Conservation (phyloP, 805 yeast species). For the Candida maesae region DNA sequence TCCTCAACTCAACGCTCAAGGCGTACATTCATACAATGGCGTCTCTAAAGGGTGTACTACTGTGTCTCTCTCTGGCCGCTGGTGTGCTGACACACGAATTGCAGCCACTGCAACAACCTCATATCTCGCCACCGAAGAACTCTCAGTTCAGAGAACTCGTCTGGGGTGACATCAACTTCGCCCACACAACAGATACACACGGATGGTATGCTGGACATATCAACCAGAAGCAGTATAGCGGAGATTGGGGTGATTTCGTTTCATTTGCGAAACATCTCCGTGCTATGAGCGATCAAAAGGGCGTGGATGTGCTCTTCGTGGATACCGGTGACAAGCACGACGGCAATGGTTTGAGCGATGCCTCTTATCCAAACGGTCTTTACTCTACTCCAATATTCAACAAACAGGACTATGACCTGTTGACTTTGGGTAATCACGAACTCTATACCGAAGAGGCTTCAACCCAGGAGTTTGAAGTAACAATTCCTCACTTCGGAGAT, state of each 20-base stretch:
- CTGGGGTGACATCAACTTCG: slow-evolving; percentile 74
- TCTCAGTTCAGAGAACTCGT: slow-evolving; percentile 48
- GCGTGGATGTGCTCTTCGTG: slow-evolving; percentile 64
- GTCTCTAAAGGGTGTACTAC: too few relatives aligned
- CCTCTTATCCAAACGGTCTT: slow-evolving; percentile 68
- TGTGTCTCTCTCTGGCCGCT: too few relatives aligned
- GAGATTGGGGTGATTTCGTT: slow-evolving; percentile 90
- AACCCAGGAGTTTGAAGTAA: slow-evolving; percentile 55
- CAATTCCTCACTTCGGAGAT: slow-evolving; percentile 58
- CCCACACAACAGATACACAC: slow-evolving; percentile 96
- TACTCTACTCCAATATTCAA: slow-evolving; percentile 60
- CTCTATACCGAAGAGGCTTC: slow-evolving; percentile 67
- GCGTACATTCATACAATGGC: too few relatives aligned
- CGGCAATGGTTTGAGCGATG: slow-evolving; percentile 88
- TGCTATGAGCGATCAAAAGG: slow-evolving; percentile 37
- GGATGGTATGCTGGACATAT: slow-evolving; percentile 94
- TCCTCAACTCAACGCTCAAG: too few relatives aligned
- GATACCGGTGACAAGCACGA: slow-evolving; percentile 95
- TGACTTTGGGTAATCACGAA: slow-evolving; percentile 91
- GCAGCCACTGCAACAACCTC: slow-evolving; percentile 25
- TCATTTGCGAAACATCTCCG: slow-evolving; percentile 59
- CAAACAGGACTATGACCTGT: slow-evolving; percentile 64
- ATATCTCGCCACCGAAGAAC: slow-evolving; percentile 27
- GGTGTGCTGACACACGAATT: not conserved
- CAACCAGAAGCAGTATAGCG: slow-evolving; percentile 70